Conservation (phyloP, 1,284 basidiomycete species). For the Microbotryomycetes sp. region DNA sequence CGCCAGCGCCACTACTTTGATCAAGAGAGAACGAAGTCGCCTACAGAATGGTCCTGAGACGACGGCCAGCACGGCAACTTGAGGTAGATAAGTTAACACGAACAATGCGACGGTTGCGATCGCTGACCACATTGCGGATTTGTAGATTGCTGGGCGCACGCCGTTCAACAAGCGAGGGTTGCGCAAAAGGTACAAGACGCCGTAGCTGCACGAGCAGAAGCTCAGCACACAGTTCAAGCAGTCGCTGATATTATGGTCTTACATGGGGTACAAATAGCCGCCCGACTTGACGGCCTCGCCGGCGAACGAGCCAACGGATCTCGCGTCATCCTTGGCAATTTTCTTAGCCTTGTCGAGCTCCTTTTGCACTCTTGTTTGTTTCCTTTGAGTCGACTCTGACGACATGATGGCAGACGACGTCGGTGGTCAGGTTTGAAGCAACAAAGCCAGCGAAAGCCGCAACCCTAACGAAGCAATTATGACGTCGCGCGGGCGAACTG, state of each 20-base stretch:
- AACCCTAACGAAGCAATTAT: no score
- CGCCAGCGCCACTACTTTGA: no score
- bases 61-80: constrained; percentile 58
- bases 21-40: constrained; percentile 2
- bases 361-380: constrained; percentile 18
- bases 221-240: no score
- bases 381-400: constrained; percentile 19
- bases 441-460: background rate
- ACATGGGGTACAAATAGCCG: constrained; percentile 48
- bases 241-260: constrained; percentile 23
- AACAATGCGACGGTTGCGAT: constrained; percentile 50
- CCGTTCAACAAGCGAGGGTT: constrained; percentile 45
- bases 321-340: constrained; percentile 20
- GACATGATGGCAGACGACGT: background rate
- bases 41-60: constrained; percentile 55
- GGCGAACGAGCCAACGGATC: constrained; percentile 35
- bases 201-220: constrained; percentile 31
- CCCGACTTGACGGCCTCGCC: constrained; percentile 43
- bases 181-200: constrained; percentile 43
- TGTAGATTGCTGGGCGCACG: constrained; percentile 43
- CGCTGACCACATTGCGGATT: constrained; percentile 41
- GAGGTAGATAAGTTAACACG: constrained; percentile 61
- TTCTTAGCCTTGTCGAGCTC: constrained; percentile 17
- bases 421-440: background rate
- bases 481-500: no score